Base-by-base conservation (phyloP, 208 protist species). In the Trypanosoma melophagium region DNA sequence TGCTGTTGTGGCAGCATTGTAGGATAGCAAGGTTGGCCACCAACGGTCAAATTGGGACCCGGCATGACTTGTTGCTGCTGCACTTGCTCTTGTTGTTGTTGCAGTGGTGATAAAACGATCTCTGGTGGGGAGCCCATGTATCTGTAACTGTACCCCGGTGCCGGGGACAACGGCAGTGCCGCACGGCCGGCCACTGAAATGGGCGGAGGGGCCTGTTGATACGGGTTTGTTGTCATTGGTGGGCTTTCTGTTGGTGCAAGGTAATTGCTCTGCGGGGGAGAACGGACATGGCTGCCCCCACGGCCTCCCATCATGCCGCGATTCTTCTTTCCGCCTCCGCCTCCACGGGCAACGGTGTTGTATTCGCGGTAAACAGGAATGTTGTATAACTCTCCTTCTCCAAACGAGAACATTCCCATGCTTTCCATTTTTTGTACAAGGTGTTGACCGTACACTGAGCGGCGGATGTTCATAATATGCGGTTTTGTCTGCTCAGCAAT, bases 361-460 rank as follows among this genome's bases (percentile, higher is more conserved):
- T 50, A 45, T 7, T 75, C 65, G 54, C 41, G 52, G 21, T 31
- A 52, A 22, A 52, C 2, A 22, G 24, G 12, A 40, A 13, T 45
- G 35, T 65, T 66, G 35, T 63, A 66, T 54, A 58, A 60, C 17
- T n/a, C 42, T 45, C 53, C 60, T 13, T 73, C 67, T 44, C 10
- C 50, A 47, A 66, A 67, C 1, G 79, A 52, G 7, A 90, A 62
- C 54, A 91, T 77, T 41, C 76, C 75, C 66, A 87, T 81, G 42
- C 72, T 62, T 52, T 92, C 81, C 79, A 94, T 86, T 71, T 87
- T 86, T 47, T 81, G 77, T 53, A 94, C 75, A 31, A 94, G 74
- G 56, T 94, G 88, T 42, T 83, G 82, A 8, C 88, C 88, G 38
- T 83, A 94, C 9, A 86, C 78, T 49, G 83, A 86, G 49, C 81